Conservation (phyloP, 495 filamentous ascomycete species). For the Aspergillus nanangensis region DNA sequence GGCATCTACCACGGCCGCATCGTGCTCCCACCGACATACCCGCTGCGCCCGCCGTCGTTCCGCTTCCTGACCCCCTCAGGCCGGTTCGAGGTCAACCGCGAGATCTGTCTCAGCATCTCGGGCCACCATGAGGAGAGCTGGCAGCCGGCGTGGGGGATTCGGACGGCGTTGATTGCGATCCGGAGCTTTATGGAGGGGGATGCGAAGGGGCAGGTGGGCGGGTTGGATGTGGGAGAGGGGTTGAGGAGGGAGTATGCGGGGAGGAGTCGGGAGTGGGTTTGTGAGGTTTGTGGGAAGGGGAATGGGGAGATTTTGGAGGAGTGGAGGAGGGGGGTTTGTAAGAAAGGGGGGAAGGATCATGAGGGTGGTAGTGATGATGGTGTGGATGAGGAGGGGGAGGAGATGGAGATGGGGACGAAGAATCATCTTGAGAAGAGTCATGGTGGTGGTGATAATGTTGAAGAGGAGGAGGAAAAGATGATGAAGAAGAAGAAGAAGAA, state of each 20-base stretch:
- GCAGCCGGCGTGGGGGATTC: slow-evolving; percentile 96
- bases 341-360: slow-evolving; percentile 44
- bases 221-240: slow-evolving; percentile 65
- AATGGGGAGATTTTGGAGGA: slow-evolving; percentile 71
- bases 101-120: slow-evolving; percentile 90
- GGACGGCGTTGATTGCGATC: slow-evolving; percentile 53
- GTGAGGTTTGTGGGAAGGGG: slow-evolving; percentile 57
- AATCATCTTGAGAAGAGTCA: too few species aligned
- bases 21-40: slow-evolving; percentile 81
- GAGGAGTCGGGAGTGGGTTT: slow-evolving; percentile 58
- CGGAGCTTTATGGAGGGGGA: slow-evolving; percentile 51
- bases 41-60: slow-evolving; percentile 84
- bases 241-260: slow-evolving; percentile 62
- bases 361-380: slow-evolving; percentile 31
- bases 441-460: too few species aligned
- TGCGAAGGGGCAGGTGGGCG: slow-evolving; percentile 73
- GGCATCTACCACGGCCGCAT: slow-evolving; percentile 97
- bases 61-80: slow-evolving; percentile 90
- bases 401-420: slow-evolving; percentile 30
- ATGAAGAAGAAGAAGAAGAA: too few species aligned
- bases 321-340: slow-evolving; percentile 53
- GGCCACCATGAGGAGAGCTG: slow-evolving; percentile 97
- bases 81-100: slow-evolving; percentile 93
- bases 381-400: slow-evolving; percentile 41
- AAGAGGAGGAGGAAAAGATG: too few species aligned